Evolutionary conservation across 2,329 filamentous ascomycete genomes (phyloP), one percentile per base, ranked within the genome.

Genomic region (Cladosporium sp.): DNA sequence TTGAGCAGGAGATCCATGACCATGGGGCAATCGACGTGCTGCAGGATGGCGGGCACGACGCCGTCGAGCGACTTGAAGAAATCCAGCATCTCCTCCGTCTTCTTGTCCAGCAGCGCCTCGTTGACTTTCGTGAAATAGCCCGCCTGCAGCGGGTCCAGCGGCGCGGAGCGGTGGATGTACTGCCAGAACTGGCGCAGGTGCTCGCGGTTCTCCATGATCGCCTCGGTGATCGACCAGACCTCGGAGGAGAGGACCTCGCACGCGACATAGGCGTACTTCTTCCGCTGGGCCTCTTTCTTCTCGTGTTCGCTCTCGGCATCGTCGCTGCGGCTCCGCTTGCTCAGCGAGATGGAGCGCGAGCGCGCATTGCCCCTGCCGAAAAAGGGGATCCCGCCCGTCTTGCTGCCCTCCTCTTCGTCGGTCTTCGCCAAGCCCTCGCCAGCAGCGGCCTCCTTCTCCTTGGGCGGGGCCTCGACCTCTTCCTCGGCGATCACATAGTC

Each of bases 121-220:
- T 97, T 97, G 65, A 99, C 91, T 68, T 97, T 99, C 50, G 92
- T 96, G 68, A 99, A 99, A 68, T 99, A 99, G 64, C 91, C 91
- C 15, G 93, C 92, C 71, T 97, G 92, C 5, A 96, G 79, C 32
- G 92, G 88, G 67, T 97, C 92, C 50, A 99, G 80, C 2, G 92
- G 89, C 9, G 89, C 80, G n/a, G 88, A 81, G 50, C 85, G 82
- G 66, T 86, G 86, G 61, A 99, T 72, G 68, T 96, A 99, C 42
- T 83, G 77, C 93, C 93, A 99, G 69, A 99, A 97, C 58, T 86
- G 82, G 62, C 83, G 83, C 60, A 99, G 73, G 54, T 90, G 79
- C 39, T 82, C 75, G 50, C 85, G 84, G 68, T 91, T 92, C 64
- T 95, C 87, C 75, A 96, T 86, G 51, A 99, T 75, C 22, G 91